These are phyloP conservation scores for Aspergillus asperescens DNA, from an alignment of 495 filamentous ascomycete genomes.

Conservation along the genomic window DNA sequence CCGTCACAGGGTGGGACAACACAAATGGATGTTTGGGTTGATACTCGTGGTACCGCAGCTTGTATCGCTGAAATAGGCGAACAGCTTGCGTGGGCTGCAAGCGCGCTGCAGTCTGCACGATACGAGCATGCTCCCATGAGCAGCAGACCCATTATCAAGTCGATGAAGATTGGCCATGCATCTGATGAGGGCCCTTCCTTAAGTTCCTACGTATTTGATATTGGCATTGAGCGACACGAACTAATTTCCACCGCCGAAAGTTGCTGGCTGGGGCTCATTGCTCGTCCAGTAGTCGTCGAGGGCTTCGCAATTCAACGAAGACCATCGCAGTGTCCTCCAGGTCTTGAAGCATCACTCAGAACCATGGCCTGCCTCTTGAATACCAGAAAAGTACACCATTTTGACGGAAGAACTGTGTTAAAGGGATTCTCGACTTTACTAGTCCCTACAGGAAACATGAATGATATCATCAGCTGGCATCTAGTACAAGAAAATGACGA, in stretches of 20 bases:
- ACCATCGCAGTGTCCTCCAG: background rate
- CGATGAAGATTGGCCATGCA: too few species aligned
- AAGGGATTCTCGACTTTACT: conserved; percentile 17
- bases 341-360: conserved; percentile 12
- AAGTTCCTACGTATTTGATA: background rate
- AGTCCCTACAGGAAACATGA: background rate
- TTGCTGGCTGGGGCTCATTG: conserved; percentile 17
- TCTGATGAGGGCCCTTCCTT: too few species aligned
- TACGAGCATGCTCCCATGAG: background rate
- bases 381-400: background rate
- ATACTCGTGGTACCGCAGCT: too few species aligned
- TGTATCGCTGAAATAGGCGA: conserved; percentile 17
- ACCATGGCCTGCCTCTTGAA: conserved; percentile 15
- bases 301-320: conserved; percentile 15
- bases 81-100: conserved; percentile 20
- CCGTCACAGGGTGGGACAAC: too few species aligned
- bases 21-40: too few species aligned
- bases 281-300: conserved; percentile 15
- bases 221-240: background rate
- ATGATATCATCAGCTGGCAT: conserved; percentile 13
- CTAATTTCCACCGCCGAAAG: background rate
- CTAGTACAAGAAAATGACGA: background rate
- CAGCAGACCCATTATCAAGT: too few species aligned
- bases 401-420: background rate
- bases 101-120: conserved; percentile 16